phyloP scores from a whole-genome alignment of 1,284 basidiomycete species.

The Pyrrhoderma noxium region DNA sequence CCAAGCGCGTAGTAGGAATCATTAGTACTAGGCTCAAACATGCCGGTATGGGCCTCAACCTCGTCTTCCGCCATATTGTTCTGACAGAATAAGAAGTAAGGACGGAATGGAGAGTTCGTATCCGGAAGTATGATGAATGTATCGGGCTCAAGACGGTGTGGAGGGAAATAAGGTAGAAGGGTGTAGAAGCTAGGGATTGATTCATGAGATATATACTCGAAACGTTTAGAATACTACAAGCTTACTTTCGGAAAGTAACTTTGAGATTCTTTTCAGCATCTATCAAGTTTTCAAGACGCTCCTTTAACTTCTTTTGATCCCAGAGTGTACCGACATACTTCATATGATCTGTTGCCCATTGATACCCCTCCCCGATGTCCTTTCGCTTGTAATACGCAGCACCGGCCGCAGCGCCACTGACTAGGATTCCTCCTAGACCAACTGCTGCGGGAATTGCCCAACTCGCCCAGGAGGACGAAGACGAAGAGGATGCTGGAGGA shows the following conservation, averaged over 20 bases:
- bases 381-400: constrained; percentile 74
- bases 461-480: constrained; percentile 40
- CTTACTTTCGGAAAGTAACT: constrained; percentile 71
- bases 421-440: constrained; percentile 57
- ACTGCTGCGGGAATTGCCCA: constrained; percentile 56
- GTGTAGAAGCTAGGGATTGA: constrained; percentile 64
- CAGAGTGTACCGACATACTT: constrained; percentile 85
- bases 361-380: constrained; percentile 64
- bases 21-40: constrained; percentile 81
- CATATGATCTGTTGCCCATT: constrained; percentile 84
- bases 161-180: constrained; percentile 54
- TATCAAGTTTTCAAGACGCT: constrained; percentile 57
- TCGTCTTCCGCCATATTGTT: constrained; percentile 74
- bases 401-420: constrained; percentile 83
- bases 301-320: constrained; percentile 63
- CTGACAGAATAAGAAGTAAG: constrained; percentile 52
- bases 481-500: constrained; percentile 21
- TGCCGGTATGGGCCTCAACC: constrained; percentile 80
- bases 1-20: constrained; percentile 88
- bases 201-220: neutral
- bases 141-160: constrained; percentile 43
- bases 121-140: constrained; percentile 76
- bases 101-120: constrained; percentile 39
- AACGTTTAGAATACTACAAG: constrained; percentile 12
- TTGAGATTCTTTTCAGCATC: constrained; percentile 53